Base-by-base conservation (phyloP, 2,329 filamentous ascomycete species). In the Rosellinia necatrix region DNA sequence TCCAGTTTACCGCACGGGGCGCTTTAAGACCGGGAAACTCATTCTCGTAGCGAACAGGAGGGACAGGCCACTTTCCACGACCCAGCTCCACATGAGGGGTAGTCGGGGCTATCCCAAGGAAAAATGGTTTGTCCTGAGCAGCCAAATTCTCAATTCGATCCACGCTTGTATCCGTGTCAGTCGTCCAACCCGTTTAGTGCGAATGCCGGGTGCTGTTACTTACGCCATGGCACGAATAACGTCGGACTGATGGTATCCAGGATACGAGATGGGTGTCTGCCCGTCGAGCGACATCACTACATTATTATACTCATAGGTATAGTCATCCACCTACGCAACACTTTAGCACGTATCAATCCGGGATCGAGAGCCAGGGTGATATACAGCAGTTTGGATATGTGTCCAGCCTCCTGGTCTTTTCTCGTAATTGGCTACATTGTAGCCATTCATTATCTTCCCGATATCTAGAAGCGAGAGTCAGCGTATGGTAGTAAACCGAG, bases 391-490 rank as follows among this genome's bases (percentile, higher is more conserved):
- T 17, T 46, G 24, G 2, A 54, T 52, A 22, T 54, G 7, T 22
- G 50, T 49, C 58, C 58, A 61, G 12, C 58, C 55, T 17, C 25
- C 30, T 4, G 58, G 58, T 2, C 2, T 1, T 32, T 49, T 30
- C 3, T 32, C n/a, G 30, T 61, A 61, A 29, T 61, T 61, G 7
- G 38, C 55, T 2, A 34, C 56, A 10, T 59, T 59, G 40, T 58
- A 61, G 17, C 56, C 59, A 15, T 61, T 61, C 49, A 59, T 56
- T 34, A 61, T 48, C 41, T 61, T 61, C n/a, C 58, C 58, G 3
- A 61, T 51, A 8, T 60, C 58, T 60, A 7, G 7, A 47, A 19
- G 6, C 5, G 25, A 6, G 6, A 40, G 48, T 60, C 10, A 57
- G 49, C 17, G 37, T 30, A 25, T 27, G 1, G 17, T 13, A 6